Percentiles rank a stretch among this genome's conserved stretches.
These are phyloP conservation scores for Ascoidea asiatica DNA, from an alignment of 805 yeast genomes.

Conservation along the genomic window DNA sequence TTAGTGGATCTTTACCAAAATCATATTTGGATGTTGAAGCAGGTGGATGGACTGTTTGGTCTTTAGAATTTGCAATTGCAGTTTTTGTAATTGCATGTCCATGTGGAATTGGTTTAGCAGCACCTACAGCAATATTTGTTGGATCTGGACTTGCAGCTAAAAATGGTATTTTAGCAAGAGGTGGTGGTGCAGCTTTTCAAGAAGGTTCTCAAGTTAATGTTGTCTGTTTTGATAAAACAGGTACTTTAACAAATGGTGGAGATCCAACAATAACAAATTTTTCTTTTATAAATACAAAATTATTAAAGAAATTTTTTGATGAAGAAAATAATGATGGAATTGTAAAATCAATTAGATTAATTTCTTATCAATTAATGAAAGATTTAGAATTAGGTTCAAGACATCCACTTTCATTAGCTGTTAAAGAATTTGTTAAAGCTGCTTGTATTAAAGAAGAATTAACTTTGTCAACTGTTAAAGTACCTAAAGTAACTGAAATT, in stretches of 20 bases:
- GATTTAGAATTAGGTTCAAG: slow-evolving; percentile 51
- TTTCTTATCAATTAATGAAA: slow-evolving; percentile 31
- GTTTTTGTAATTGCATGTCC: slow-evolving; percentile 81
- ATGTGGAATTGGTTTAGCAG: slow-evolving; percentile 76
- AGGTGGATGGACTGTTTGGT: slow-evolving; percentile 72
- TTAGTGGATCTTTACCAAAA: slow-evolving; percentile 37
- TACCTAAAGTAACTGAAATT: slow-evolving; percentile 36
- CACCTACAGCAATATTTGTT: slow-evolving; percentile 72
- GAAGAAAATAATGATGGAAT: slow-evolving; percentile 11
- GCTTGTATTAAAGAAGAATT: slow-evolving; percentile 8
- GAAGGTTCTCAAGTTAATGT: slow-evolving; percentile 53
- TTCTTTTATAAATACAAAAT: slow-evolving; percentile 15
- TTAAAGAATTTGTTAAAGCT: slow-evolving; percentile 26
- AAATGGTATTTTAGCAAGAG: slow-evolving; percentile 60
- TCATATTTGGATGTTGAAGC: slow-evolving; percentile 46
- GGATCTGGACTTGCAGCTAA: slow-evolving; percentile 73
- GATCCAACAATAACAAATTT: slow-evolving; percentile 42
- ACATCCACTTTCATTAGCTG: slow-evolving; percentile 57
- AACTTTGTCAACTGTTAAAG: slow-evolving; percentile 18
- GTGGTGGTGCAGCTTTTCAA: slow-evolving; percentile 76
- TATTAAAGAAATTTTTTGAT: slow-evolving; percentile 11
- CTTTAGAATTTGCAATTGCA: slow-evolving; percentile 62
- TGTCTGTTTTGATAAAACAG: slow-evolving; percentile 70
- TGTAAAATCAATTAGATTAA: slow-evolving; percentile 8
- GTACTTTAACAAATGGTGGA: slow-evolving; percentile 58